Percentiles rank a stretch among this genome's conserved stretches.
phyloP scores from a whole-genome alignment of 2,329 filamentous ascomycete genomes.

The Colletotrichum sidae region DNA sequence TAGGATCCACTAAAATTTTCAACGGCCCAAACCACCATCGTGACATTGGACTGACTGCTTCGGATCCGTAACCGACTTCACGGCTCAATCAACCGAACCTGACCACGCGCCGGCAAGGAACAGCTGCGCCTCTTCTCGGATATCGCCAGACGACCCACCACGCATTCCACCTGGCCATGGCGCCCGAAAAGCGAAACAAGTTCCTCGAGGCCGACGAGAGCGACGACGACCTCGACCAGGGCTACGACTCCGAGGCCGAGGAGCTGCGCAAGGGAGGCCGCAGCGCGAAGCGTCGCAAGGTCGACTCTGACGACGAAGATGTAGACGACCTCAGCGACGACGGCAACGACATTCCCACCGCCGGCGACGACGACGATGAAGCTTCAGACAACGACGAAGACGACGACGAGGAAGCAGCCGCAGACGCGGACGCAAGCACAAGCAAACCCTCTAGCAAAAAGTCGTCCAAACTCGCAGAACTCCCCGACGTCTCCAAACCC shows the following conservation, averaged over 20 bases:
- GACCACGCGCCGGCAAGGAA: too few relatives aligned
- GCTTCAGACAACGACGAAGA: conserved; percentile 42
- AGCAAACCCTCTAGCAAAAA: conserved; percentile 43
- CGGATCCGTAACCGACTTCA: too few relatives aligned
- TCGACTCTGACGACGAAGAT: conserved; percentile 58
- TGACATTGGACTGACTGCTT: not conserved
- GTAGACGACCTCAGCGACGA: conserved; percentile 52
- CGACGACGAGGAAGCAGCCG: conserved; percentile 29
- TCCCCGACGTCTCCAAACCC: conserved; percentile 64
- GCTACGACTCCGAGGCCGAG: conserved; percentile 75
- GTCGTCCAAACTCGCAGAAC: conserved; percentile 29
- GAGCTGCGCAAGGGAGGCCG: conserved; percentile 75
- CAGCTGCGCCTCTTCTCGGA: not conserved
- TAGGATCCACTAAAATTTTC: conserved; percentile 1
- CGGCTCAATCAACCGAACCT: too few relatives aligned
- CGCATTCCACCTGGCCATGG: conserved; percentile 58
- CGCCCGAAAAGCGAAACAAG: conserved; percentile 76
- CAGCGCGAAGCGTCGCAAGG: conserved; percentile 72
- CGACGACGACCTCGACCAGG: conserved; percentile 67
- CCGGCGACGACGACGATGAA: conserved; percentile 42
- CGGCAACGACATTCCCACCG: conserved; percentile 46
- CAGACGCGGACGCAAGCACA: conserved; percentile 27
- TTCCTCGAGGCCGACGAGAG: conserved; percentile 74
- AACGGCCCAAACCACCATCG: not conserved
- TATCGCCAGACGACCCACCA: not conserved